Evolutionary conservation across 2,329 filamentous ascomycete genomes (phyloP).

Genomic region (Didymella lethalis): DNA sequence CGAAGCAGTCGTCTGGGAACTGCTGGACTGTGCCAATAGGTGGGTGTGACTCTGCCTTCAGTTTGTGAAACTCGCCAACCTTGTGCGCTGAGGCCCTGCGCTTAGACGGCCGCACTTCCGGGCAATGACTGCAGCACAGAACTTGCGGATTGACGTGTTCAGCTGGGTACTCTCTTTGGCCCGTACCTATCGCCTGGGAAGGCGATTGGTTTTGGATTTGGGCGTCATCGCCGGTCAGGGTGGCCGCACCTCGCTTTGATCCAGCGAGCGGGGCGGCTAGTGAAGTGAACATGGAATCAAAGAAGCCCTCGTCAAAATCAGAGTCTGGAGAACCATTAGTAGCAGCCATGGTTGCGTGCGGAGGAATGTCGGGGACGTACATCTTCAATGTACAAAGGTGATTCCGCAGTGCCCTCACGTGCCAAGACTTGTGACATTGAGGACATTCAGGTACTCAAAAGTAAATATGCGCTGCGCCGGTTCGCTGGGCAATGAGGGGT

Average conservation of each 20-base stretch:
- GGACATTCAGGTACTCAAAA: slow-evolving; percentile 23
- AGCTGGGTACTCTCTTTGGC: slow-evolving; percentile 32
- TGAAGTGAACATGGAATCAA: slow-evolving; percentile 41
- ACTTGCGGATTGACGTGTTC: slow-evolving; percentile 39
- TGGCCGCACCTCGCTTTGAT: slow-evolving; percentile 43
- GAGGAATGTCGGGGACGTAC: slow-evolving; percentile 23
- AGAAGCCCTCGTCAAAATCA: slow-evolving; percentile 39
- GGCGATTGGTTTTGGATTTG: slow-evolving; percentile 23
- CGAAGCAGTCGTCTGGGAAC: slow-evolving; percentile 47
- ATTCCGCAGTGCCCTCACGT: slow-evolving; percentile 22
- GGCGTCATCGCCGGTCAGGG: slow-evolving; percentile 30
- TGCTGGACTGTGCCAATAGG: slow-evolving; percentile 37
- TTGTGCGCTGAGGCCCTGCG: slow-evolving; percentile 43
- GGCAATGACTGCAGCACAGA: slow-evolving; percentile 42
- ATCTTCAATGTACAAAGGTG: slow-evolving; percentile 16
- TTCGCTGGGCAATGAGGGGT: slow-evolving; percentile 19
- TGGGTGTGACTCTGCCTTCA: slow-evolving; percentile 26
- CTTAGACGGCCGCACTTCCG: slow-evolving; percentile 42
- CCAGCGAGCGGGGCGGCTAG: slow-evolving; percentile 38
- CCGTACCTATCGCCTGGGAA: slow-evolving; percentile 23
- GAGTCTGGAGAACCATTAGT: slow-evolving; percentile 40
- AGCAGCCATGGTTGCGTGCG: slow-evolving; percentile 32
- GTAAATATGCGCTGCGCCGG: slow-evolving; percentile 17
- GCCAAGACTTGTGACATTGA: slow-evolving; percentile 23
- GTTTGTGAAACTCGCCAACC: slow-evolving; percentile 43